phyloP scores from a whole-genome alignment of 352 stramenopile genomes.

The Elongisporangium anandrum region DNA sequence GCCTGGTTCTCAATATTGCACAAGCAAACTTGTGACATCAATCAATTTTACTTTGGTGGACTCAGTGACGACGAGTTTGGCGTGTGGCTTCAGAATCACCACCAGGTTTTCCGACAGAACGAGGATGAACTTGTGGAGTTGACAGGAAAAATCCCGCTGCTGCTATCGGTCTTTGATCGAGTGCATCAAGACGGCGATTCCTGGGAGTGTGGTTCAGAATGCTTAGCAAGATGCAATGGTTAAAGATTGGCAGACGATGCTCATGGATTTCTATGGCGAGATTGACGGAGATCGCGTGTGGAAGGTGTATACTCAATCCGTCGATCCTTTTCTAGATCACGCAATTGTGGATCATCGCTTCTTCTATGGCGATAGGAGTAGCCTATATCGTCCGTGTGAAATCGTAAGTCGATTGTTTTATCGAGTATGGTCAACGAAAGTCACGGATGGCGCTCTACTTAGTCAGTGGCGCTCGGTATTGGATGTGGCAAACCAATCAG shows the following conservation, averaged over 20 bases:
- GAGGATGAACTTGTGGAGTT: neutral
- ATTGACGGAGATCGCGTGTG: neutral
- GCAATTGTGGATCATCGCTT: neutral
- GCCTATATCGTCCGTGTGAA: neutral
- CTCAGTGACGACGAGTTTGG: neutral
- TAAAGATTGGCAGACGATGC: neutral
- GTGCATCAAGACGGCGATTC: neutral
- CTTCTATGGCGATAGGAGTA: neutral
- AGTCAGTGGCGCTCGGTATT: neutral
- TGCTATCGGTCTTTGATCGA: neutral
- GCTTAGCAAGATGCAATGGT: neutral
- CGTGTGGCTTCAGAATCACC: neutral
- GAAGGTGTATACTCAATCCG: neutral
- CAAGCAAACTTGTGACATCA: neutral
- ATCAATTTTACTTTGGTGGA: neutral
- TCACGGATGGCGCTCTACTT: neutral
- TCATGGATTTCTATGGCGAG: neutral
- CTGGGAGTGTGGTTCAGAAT: neutral
- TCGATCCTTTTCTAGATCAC: too few relatives aligned
- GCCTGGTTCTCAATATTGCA: neutral
- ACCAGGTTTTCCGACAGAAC: neutral
- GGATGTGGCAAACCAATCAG: neutral
- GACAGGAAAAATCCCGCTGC: neutral
- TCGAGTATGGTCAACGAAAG: neutral
- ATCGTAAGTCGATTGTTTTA: neutral